These are phyloP conservation scores for Tephrocybe sp. DNA, from an alignment of 768 basidiomycete genomes.

Conservation along the genomic window DNA sequence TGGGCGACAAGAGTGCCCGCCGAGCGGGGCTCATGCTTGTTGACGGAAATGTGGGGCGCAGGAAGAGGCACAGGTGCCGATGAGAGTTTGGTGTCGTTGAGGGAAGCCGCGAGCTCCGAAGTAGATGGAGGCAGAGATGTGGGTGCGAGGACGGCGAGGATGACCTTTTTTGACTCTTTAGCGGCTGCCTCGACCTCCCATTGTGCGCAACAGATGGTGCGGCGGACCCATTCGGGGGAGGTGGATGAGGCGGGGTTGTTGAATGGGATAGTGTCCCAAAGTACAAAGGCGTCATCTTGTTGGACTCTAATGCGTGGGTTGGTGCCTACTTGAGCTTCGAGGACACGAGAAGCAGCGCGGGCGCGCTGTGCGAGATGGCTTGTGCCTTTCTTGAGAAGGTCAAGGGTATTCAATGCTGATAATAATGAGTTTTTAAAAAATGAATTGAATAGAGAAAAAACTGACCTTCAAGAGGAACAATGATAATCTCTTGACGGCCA, in stretches of 20 bases:
- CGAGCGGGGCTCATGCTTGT: slow-evolving; percentile 64
- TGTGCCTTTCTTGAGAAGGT: slow-evolving; percentile 89
- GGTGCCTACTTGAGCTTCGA: slow-evolving; percentile 83
- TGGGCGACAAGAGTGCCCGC: slow-evolving; percentile 57
- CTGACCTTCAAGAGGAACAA: slow-evolving; percentile 88
- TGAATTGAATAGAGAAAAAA: slow-evolving; percentile 9
- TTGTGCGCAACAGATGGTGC: slow-evolving; percentile 78
- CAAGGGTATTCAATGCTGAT: slow-evolving; percentile 84
- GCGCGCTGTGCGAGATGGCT: slow-evolving; percentile 77
- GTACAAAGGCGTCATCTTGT: slow-evolving; percentile 77
- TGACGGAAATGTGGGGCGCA: slow-evolving; percentile 49
- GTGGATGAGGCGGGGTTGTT: slow-evolving; percentile 28
- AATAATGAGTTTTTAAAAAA: neutral
- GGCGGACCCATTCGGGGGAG: slow-evolving; percentile 82
- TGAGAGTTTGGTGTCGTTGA: slow-evolving; percentile 18
- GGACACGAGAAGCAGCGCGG: slow-evolving; percentile 81
- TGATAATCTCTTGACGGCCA: slow-evolving; percentile 71
- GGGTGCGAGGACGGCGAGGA: slow-evolving; percentile 50
- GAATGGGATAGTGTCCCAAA: slow-evolving; percentile 73
- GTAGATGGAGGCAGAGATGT: slow-evolving; percentile 17
- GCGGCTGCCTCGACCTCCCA: slow-evolving; percentile 66
- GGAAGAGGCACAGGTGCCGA: slow-evolving; percentile 64
- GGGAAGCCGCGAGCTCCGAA: slow-evolving; percentile 26
- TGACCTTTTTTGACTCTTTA: slow-evolving; percentile 45
- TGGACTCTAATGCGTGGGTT: slow-evolving; percentile 82